Conservation (phyloP, 1,139 yeast species). For the Candida anutae region DNA sequence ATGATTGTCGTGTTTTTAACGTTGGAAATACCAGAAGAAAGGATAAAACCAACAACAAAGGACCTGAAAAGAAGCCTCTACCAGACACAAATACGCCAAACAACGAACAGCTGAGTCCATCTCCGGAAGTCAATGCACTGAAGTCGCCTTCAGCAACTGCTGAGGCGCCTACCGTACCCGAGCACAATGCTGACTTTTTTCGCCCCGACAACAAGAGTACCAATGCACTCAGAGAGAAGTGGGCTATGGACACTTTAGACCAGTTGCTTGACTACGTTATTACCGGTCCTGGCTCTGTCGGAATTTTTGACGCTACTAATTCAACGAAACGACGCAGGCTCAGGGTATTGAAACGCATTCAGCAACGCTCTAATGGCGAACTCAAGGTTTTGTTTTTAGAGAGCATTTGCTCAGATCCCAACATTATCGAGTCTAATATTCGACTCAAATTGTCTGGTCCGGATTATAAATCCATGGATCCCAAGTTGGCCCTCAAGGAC, state of each 20-base stretch:
- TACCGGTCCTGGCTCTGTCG: constrained; percentile 82
- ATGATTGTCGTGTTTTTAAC: constrained; percentile 81
- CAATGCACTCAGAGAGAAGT: constrained; percentile 68
- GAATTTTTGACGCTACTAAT: constrained; percentile 92
- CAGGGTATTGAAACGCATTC: constrained; percentile 61
- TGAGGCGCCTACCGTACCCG: constrained; percentile 3
- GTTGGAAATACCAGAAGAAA: constrained; percentile 90
- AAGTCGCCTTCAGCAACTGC: constrained; percentile 8
- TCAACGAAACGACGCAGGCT: constrained; percentile 71
- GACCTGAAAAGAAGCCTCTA: constrained; percentile 66
- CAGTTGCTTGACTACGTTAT: constrained; percentile 74
- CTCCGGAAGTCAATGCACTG: constrained; percentile 5
- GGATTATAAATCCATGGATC: constrained; percentile 83
- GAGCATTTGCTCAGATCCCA: constrained; percentile 75
- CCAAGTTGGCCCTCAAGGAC: constrained; percentile 69
- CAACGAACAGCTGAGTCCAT: constrained; percentile 14
- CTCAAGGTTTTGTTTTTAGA: constrained; percentile 80
- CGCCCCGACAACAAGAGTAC: constrained; percentile 69
- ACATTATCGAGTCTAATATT: constrained; percentile 74
- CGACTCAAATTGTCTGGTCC: constrained; percentile 87
- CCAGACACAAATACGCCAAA: constrained; percentile 50
- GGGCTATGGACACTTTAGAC: constrained; percentile 95
- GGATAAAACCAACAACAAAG: constrained; percentile 49
- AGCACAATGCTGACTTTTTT: constrained; percentile 77
- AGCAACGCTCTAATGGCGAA: constrained; percentile 62